phyloP scores from a whole-genome alignment of 2,329 filamentous ascomycete species.

The Lasiodiplodia sp. region DNA sequence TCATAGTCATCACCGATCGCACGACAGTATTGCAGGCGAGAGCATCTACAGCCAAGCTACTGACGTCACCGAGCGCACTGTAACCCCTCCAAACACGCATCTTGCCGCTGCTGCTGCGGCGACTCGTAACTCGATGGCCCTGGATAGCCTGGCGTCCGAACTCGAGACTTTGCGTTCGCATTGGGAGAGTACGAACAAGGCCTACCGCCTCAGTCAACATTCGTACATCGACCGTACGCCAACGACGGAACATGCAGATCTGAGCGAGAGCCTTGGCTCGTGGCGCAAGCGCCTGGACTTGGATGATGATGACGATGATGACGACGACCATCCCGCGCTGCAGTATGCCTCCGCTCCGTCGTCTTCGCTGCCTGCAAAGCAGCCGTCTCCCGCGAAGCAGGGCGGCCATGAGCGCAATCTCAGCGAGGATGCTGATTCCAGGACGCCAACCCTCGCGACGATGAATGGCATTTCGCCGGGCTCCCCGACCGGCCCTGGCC shows the following conservation, averaged over 20 bases:
- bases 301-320: constrained; percentile 37
- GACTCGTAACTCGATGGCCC: constrained; percentile 69
- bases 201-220: constrained; percentile 86
- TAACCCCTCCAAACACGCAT: constrained; percentile 40
- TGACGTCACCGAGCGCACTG: constrained; percentile 43
- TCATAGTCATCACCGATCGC: constrained; percentile 52
- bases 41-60: constrained; percentile 54
- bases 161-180: constrained; percentile 88
- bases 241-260: constrained; percentile 43
- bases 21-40: constrained; percentile 69
- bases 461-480: constrained; percentile 25
- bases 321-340: not conserved
- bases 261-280: constrained; percentile 43
- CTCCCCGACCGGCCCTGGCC: constrained; percentile 23
- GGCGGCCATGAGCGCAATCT: constrained; percentile 2
- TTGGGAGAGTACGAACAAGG: constrained; percentile 96
- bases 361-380: constrained; percentile 17
- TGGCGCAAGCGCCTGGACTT: constrained; percentile 45
- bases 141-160: constrained; percentile 91
- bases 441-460: constrained; percentile 15
- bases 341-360: constrained; percentile 1
- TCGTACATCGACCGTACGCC: constrained; percentile 79
- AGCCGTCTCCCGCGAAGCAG: constrained; percentile 1
- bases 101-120: constrained; percentile 35
- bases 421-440: constrained; percentile 13